These are phyloP conservation scores for Naganishia antarctica DNA, from an alignment of 768 basidiomycete genomes.

Conservation along the genomic window DNA sequence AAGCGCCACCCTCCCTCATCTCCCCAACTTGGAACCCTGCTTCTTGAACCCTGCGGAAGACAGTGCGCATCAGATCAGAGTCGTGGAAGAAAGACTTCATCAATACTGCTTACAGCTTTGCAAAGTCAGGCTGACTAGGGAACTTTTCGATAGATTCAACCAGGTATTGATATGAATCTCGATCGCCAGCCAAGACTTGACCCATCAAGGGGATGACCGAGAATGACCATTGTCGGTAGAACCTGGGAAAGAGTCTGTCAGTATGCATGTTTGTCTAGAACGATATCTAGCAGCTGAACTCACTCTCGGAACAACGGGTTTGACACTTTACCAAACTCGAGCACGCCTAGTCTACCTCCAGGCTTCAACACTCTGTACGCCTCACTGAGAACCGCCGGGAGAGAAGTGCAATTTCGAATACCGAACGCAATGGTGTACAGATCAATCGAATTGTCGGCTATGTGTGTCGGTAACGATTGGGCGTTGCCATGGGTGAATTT, in stretches of 20 bases:
- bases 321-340: constrained; percentile 90
- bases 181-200: constrained; percentile 91
- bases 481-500: constrained; percentile 91
- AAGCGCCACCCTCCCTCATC: constrained; percentile 50
- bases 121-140: constrained; percentile 80
- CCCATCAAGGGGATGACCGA: constrained; percentile 88
- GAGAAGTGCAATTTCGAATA: constrained; percentile 92
- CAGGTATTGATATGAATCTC: constrained; percentile 92
- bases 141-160: constrained; percentile 95
- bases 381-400: constrained; percentile 78
- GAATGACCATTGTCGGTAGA: constrained; percentile 95
- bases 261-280: neutral
- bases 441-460: constrained; percentile 79
- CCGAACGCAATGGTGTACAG: constrained; percentile 98
- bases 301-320: constrained; percentile 82
- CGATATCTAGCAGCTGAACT: constrained; percentile 50
- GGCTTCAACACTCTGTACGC: constrained; percentile 93
- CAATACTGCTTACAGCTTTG: constrained; percentile 58
- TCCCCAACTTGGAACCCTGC: constrained; percentile 51
- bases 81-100: neutral
- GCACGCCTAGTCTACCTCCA: constrained; percentile 87
- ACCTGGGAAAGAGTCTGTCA: constrained; percentile 52
- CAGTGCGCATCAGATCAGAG: too few relatives aligned
- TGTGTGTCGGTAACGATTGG: constrained; percentile 65
- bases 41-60: constrained; percentile 41